Evolutionary conservation across 1,284 basidiomycete species (phyloP), one percentile per base, ranked within the genome.

Genomic region (Papiliotrema laurentii): DNA sequence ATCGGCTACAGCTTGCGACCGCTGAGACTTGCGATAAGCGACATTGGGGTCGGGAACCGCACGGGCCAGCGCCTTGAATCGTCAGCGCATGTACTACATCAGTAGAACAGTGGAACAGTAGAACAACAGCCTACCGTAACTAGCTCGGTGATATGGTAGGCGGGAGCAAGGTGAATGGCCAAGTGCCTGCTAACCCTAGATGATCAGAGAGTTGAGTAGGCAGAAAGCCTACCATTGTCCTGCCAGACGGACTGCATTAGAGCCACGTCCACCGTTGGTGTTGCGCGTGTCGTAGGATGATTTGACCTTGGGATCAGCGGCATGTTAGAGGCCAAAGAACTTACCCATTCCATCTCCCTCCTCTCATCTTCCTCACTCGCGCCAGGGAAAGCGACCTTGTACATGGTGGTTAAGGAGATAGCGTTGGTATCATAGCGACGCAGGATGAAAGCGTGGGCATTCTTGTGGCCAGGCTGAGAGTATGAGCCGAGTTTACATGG

Each of bases 401-500:
- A 97, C 89, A 99, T 96, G 54, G 94, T 96, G 5, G 92, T 96
- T 18, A 94, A 84, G 52, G 88, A 91, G 73, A 99, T 82, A 22
- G 93, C 93, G 57, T 90, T 84, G 5, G 94, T 97, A 76, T 99
- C 94, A 68, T 91, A 96, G 53, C 94, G 85, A 56, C 91, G 84
- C 49, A 97, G 85, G 68, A 97, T 87, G 72, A 94, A 94, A n/a
- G 91, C 89, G 73, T 94, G 89, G 41, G 60, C 51, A 24, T 56
- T 43, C 19, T 53, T 43, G 16, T 55, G 64, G 44, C 26, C 33
- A 10, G 14, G 5, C 13, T 40, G 27, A 19, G n/a, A 11, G 18
- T 19, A 13, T 16, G n/a, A 16, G 10, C 3, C 7, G 46, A n/a
- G 27, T n/a, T 22, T 1, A 35, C 37, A 7, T 22, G 26, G 16